Conservation (phyloP, 148 eudicot genomes). For the Linanthus parryae region DNA sequence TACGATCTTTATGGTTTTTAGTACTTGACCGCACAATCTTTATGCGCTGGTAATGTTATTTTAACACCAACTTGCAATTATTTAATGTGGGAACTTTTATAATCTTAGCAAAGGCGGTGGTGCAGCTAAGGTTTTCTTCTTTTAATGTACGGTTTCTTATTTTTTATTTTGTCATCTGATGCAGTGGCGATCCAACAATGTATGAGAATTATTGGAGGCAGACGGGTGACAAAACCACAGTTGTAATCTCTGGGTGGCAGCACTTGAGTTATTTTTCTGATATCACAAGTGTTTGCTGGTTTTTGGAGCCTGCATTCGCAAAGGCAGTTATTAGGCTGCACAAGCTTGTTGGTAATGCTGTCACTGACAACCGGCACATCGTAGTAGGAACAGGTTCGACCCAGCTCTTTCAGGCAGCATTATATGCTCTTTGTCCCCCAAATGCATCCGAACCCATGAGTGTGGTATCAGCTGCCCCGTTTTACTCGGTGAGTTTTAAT, state of each 20-base stretch:
- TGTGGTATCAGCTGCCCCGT: conserved; percentile 87
- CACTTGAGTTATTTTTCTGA: conserved; percentile 88
- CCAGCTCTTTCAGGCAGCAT: conserved; percentile 85
- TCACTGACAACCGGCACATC: conserved; percentile 59
- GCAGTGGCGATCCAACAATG: conserved; percentile 99
- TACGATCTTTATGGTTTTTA: too few relatives aligned
- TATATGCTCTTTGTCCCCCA: conserved; percentile 57
- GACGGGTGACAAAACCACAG: conserved; percentile 54
- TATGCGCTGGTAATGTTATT: too few relatives aligned
- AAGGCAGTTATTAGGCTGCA: conserved; percentile 59
- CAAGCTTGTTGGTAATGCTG: conserved; percentile 68
- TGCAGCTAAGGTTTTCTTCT: too few relatives aligned
- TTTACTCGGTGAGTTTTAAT: conserved; percentile 65
- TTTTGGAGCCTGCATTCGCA: conserved; percentile 67
- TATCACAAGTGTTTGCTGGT: conserved; percentile 73
- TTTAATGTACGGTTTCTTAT: too few relatives aligned
- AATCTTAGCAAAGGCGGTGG: not conserved
- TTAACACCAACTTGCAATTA: too few relatives aligned
- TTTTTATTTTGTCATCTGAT: conserved; percentile 3
- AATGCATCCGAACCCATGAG: conserved; percentile 50
- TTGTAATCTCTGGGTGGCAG: conserved; percentile 73
- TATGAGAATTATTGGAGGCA: conserved; percentile 76
- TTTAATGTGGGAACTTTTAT: not conserved
- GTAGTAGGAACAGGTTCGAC: conserved; percentile 96
- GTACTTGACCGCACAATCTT: too few relatives aligned